Conservation (phyloP, 2,329 filamentous ascomycete species). For the Paecilomyces formosus region DNA sequence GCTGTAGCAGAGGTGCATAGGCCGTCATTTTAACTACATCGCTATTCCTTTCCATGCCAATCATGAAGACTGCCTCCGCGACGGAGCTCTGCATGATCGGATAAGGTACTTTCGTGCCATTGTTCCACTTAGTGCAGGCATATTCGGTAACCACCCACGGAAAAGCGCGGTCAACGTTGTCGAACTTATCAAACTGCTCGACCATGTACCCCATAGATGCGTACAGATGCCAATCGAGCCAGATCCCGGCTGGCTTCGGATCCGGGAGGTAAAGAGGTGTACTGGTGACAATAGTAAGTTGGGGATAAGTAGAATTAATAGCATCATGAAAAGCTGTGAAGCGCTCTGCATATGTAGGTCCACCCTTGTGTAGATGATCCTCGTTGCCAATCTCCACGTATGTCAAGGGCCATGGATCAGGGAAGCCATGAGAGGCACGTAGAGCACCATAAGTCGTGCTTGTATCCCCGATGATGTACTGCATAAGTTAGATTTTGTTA, state of each 20-base stretch:
- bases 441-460: constrained; percentile 32
- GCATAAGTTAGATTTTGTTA: constrained; percentile 3
- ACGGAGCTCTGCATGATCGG: constrained; percentile 43
- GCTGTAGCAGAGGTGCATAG: constrained; percentile 30
- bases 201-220: constrained; percentile 46
- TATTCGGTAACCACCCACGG: constrained; percentile 4
- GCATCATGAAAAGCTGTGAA: constrained; percentile 55
- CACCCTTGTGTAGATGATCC: constrained; percentile 52
- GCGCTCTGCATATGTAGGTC: constrained; percentile 46
- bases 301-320: constrained; percentile 49
- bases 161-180: constrained; percentile 29
- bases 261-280: background rate
- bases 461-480: constrained; percentile 13
- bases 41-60: constrained; percentile 41
- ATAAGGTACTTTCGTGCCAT: background rate
- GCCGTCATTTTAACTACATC: constrained; percentile 28
- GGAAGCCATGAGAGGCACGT: constrained; percentile 54
- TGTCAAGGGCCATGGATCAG: constrained; percentile 52
- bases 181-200: constrained; percentile 45
- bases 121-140: constrained; percentile 1
- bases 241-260: constrained; percentile 8
- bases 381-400: constrained; percentile 64
- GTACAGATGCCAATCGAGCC: constrained; percentile 43
- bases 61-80: constrained; percentile 57
- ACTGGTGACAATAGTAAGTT: constrained; percentile 42